Conservation (phyloP, 768 basidiomycete species). For the Leccinellum rugosiceps region DNA sequence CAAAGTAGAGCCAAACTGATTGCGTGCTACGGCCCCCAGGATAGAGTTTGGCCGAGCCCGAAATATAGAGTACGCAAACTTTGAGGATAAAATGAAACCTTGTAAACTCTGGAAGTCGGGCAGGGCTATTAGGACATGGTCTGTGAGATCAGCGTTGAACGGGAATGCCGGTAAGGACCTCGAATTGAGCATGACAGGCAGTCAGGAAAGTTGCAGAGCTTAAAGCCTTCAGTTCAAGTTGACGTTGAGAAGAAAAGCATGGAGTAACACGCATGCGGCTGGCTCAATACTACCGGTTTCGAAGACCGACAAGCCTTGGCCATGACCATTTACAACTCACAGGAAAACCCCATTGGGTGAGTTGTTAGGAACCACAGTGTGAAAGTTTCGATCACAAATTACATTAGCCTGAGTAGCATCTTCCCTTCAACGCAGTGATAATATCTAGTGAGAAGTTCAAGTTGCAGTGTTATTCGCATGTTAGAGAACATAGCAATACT, state of each 20-base stretch:
- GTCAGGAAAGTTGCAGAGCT: neutral
- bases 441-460: too few relatives aligned
- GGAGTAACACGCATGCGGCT: neutral
- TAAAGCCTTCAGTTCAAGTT: neutral
- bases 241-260: neutral
- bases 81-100: conserved; percentile 27
- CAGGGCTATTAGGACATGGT: conserved; percentile 25
- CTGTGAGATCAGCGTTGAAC: conserved; percentile 31
- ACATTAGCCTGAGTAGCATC: too few relatives aligned
- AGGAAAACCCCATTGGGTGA: neutral
- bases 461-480: too few relatives aligned
- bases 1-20: conserved; percentile 29
- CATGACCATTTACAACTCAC: neutral
- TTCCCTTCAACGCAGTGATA: too few relatives aligned
- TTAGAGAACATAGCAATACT: too few relatives aligned
- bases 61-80: conserved; percentile 31
- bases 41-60: conserved; percentile 30
- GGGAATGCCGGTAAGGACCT: neutral
- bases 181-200: conserved; percentile 1
- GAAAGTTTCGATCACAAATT: neutral
- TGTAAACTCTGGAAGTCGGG: conserved; percentile 30
- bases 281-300: neutral
- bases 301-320: neutral
- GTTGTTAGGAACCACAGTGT: neutral
- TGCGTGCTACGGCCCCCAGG: conserved; percentile 28